Evolutionary conservation across 2,329 filamentous ascomycete genomes (phyloP).

Genomic region (Cercospora zeae-maydis): DNA sequence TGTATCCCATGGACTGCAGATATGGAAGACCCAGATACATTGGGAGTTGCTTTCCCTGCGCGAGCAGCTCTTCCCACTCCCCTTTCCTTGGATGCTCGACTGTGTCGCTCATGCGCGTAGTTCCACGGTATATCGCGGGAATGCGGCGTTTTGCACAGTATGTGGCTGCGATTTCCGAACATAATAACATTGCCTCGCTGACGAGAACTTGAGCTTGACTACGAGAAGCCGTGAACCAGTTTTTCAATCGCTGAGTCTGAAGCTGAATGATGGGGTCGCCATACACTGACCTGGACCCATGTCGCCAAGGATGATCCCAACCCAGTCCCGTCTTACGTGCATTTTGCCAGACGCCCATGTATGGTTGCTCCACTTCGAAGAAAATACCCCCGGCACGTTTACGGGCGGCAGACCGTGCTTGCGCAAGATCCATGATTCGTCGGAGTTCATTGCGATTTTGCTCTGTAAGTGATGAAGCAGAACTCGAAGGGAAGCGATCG

Average conservation of each 20-base stretch:
- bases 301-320: slow-evolving; percentile 42
- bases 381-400: slow-evolving; percentile 40
- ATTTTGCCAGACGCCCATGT: slow-evolving; percentile 39
- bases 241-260: slow-evolving; percentile 34
- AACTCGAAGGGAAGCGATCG: slow-evolving; percentile 9
- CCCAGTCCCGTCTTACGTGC: slow-evolving; percentile 34
- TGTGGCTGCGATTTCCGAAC: slow-evolving; percentile 48
- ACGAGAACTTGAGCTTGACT: slow-evolving; percentile 32
- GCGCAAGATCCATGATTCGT: slow-evolving; percentile 37
- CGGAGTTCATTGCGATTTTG: slow-evolving; percentile 34
- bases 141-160: slow-evolving; percentile 54
- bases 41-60: slow-evolving; percentile 39
- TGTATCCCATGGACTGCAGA: slow-evolving; percentile 40
- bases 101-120: slow-evolving; percentile 23
- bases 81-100: slow-evolving; percentile 36
- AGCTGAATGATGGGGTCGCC: slow-evolving; percentile 47
- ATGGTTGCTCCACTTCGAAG: slow-evolving; percentile 31
- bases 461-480: slow-evolving; percentile 27
- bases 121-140: slow-evolving; percentile 50
- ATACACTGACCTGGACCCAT: slow-evolving; percentile 37
- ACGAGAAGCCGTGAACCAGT: slow-evolving; percentile 30
- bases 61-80: slow-evolving; percentile 37
- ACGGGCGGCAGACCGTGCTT: slow-evolving; percentile 34
- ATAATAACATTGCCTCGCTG: slow-evolving; percentile 55
- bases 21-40: slow-evolving; percentile 43